phyloP scores from a whole-genome alignment of 495 filamentous ascomycete species.

The Penicillium longicatenatum region DNA sequence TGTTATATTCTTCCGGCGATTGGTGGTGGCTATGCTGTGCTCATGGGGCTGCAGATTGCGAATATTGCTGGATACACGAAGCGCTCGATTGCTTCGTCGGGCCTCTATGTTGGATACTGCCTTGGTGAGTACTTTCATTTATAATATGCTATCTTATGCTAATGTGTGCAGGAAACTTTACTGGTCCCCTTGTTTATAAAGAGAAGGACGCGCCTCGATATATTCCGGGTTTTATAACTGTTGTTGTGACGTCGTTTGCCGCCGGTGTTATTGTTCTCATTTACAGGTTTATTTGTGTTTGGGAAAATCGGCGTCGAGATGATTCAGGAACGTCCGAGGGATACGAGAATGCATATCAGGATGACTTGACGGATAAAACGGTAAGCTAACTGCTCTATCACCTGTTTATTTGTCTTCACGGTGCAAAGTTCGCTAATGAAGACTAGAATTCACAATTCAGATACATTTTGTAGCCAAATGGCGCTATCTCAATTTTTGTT shows the following conservation, averaged over 20 bases:
- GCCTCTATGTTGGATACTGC: slow-evolving; percentile 46
- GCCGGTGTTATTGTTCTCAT: slow-evolving; percentile 31
- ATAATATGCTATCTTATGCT: slow-evolving; percentile 9
- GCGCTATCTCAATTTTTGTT: too few relatives aligned
- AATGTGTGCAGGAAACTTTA: slow-evolving; percentile 24
- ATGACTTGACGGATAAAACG: slow-evolving; percentile 44
- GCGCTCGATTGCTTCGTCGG: slow-evolving; percentile 35
- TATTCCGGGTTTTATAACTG: slow-evolving; percentile 38
- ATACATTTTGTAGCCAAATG: slow-evolving; percentile 28
- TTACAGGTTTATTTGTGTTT: slow-evolving; percentile 36
- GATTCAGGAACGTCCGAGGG: slow-evolving; percentile 28
- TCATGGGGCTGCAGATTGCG: slow-evolving; percentile 46
- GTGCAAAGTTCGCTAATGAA: slow-evolving; percentile 1
- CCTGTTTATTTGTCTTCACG: neutral
- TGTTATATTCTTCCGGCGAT: slow-evolving; percentile 38
- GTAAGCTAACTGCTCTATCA: slow-evolving; percentile 5
- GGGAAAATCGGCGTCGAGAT: slow-evolving; percentile 36
- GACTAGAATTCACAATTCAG: slow-evolving; percentile 46
- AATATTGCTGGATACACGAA: slow-evolving; percentile 52
- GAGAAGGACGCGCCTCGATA: slow-evolving; percentile 37
- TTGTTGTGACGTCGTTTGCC: slow-evolving; percentile 37
- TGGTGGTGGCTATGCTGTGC: slow-evolving; percentile 26
- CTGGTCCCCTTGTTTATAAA: slow-evolving; percentile 34
- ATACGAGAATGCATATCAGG: slow-evolving; percentile 46
- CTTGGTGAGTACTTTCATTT: slow-evolving; percentile 26